Conservation (phyloP, 805 yeast genomes). For the Wickerhamomyces chambardii region DNA sequence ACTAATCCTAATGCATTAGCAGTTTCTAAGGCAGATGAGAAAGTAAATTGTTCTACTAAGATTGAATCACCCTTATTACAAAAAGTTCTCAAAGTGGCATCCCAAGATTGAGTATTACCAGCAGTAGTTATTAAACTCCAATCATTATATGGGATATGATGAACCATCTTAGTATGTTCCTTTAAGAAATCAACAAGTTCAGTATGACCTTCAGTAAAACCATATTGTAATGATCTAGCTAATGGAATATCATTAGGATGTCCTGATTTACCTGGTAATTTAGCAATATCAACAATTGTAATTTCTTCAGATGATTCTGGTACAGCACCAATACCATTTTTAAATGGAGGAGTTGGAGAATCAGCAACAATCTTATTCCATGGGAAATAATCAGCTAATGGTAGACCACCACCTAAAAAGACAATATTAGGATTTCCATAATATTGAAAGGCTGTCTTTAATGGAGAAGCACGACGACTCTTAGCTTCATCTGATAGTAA, state of each 20-base stretch:
- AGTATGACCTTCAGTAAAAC: constrained; percentile 73
- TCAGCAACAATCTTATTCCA: constrained; percentile 67
- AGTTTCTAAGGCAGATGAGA: constrained; percentile 79
- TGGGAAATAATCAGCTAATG: constrained; percentile 87
- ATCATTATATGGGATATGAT: constrained; percentile 40
- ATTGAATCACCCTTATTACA: constrained; percentile 75
- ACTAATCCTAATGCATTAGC: constrained; percentile 64
- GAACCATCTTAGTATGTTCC: constrained; percentile 61
- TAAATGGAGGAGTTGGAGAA: constrained; percentile 75
- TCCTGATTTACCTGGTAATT: constrained; percentile 32
- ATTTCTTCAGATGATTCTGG: constrained; percentile 29
- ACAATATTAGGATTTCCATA: constrained; percentile 66
- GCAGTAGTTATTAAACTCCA: constrained; percentile 68
- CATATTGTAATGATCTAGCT: constrained; percentile 86
- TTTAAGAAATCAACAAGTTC: constrained; percentile 58
- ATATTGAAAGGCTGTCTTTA: constrained; percentile 80
- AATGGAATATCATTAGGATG: constrained; percentile 59
- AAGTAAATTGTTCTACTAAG: constrained; percentile 73
- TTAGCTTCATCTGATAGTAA: constrained; percentile 71
- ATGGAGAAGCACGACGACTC: constrained; percentile 67
- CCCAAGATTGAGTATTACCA: constrained; percentile 92
- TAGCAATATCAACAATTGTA: constrained; percentile 24
- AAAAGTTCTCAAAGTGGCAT: constrained; percentile 71
- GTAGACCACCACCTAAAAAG: constrained; percentile 94
- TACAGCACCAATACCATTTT: constrained; percentile 64